These are phyloP conservation scores for Cyclocybe cylindracea DNA, from an alignment of 768 basidiomycete species.

Conservation along the genomic window DNA sequence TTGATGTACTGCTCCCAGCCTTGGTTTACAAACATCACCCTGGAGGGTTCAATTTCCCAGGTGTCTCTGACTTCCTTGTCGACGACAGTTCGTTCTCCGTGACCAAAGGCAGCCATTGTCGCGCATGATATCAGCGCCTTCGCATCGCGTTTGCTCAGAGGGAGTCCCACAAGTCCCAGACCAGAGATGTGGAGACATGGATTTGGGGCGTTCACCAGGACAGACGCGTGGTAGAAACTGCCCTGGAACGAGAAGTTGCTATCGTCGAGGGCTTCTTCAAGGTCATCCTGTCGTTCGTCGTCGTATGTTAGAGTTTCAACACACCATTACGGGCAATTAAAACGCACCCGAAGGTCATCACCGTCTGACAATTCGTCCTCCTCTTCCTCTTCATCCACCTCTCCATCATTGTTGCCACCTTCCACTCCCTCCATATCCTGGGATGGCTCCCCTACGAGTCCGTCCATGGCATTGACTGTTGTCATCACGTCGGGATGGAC, in stretches of 20 bases:
- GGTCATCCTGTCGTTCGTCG: constrained; percentile 24
- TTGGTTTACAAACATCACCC: constrained; percentile 40
- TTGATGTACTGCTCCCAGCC: constrained; percentile 40
- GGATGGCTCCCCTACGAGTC: too few species aligned
- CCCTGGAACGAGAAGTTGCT: constrained; percentile 32
- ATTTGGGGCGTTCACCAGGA: constrained; percentile 35
- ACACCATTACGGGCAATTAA: neutral
- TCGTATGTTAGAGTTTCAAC: neutral
- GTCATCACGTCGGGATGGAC: too few species aligned
- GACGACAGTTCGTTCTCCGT: constrained; percentile 41
- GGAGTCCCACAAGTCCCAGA: constrained; percentile 43
- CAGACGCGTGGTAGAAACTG: constrained; percentile 26
- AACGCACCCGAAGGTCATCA: neutral
- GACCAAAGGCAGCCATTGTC: constrained; percentile 45
- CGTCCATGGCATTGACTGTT: too few species aligned
- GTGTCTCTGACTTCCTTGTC: constrained; percentile 47
- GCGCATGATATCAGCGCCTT: constrained; percentile 33
- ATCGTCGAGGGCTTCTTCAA: constrained; percentile 27
- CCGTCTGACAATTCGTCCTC: constrained; percentile 1
- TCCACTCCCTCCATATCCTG: neutral
- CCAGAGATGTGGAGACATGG: constrained; percentile 39
- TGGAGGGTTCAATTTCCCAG: constrained; percentile 48
- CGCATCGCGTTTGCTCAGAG: constrained; percentile 41
- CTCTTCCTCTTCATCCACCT: constrained; percentile 1
- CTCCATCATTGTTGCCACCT: neutral